Conservation (phyloP, 352 stramenopile genomes). For the Globisporangium cystogenes region DNA sequence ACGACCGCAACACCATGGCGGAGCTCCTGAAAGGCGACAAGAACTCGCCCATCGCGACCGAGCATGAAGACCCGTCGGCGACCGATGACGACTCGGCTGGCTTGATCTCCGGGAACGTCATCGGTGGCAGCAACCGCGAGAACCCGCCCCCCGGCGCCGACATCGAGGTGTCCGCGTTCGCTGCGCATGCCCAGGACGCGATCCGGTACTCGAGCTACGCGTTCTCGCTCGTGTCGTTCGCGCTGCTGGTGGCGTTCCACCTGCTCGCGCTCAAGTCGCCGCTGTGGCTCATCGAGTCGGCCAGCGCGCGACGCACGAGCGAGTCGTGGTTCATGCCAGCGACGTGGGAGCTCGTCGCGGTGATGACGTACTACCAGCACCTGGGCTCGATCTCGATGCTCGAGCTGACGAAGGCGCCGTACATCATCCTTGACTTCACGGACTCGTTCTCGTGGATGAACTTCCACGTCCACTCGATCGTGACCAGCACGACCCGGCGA, state of each 20-base stretch:
- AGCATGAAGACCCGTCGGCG: background rate
- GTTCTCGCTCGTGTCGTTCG: slow-evolving; percentile 35
- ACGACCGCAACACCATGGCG: slow-evolving; percentile 14
- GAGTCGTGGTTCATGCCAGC: slow-evolving; percentile 46
- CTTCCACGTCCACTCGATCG: slow-evolving; percentile 38
- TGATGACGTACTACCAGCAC: slow-evolving; percentile 67
- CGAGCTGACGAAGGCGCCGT: slow-evolving; percentile 67
- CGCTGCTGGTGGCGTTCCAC: slow-evolving; percentile 56
- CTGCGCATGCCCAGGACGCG: slow-evolving; percentile 38
- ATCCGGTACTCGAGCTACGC: slow-evolving; percentile 43
- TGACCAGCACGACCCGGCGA: slow-evolving; percentile 28
- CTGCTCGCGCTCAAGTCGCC: slow-evolving; percentile 40
- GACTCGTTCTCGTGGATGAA: slow-evolving; percentile 75
- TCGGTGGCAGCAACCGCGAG: slow-evolving; percentile 44
- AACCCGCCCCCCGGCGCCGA: slow-evolving; percentile 47
- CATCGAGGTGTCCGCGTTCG: slow-evolving; percentile 40
- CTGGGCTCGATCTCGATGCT: slow-evolving; percentile 67
- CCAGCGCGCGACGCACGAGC: slow-evolving; percentile 5
- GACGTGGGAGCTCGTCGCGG: slow-evolving; percentile 57
- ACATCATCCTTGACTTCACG: slow-evolving; percentile 68
- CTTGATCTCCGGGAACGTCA: slow-evolving; percentile 18
- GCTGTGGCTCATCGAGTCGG: slow-evolving; percentile 26
- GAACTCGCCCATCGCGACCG: background rate
- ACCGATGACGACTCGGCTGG: slow-evolving; percentile 8
- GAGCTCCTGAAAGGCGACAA: slow-evolving; percentile 6